Percentiles rank a stretch among this genome's conserved stretches.
These are phyloP conservation scores for Saturnispora ahearnii DNA, from an alignment of 805 yeast species.

Conservation along the genomic window DNA sequence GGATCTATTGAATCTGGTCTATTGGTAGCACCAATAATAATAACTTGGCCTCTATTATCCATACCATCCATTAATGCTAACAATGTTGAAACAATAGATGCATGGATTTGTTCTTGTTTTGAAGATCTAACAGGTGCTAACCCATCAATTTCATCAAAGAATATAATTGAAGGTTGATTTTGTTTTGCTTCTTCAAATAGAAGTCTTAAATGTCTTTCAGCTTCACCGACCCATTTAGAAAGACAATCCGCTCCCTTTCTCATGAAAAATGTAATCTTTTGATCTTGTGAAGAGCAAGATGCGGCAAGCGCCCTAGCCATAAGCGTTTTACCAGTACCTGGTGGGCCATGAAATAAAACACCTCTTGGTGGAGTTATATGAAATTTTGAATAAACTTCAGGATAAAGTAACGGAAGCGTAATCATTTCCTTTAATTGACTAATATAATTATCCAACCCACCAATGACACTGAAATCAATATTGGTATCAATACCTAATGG, in stretches of 20 bases:
- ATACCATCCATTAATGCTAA: slow-evolving; percentile 98
- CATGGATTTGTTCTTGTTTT: slow-evolving; percentile 97
- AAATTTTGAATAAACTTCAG: slow-evolving; percentile 85
- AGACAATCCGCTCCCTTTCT: slow-evolving; percentile 96
- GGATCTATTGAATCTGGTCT: slow-evolving; percentile 98
- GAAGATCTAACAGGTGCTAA: slow-evolving; percentile 96
- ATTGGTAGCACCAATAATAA: slow-evolving; percentile 96
- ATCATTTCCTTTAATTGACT: slow-evolving; percentile 96
- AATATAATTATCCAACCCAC: slow-evolving; percentile 87
- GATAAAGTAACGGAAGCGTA: slow-evolving; percentile 82
- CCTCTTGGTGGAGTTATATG: slow-evolving; percentile 95
- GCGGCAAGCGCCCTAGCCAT: slow-evolving; percentile 98
- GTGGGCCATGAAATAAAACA: slow-evolving; percentile 96
- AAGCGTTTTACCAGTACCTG: slow-evolving; percentile 96
- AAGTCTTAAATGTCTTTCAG: slow-evolving; percentile 85
- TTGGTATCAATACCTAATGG: slow-evolving; percentile 75
- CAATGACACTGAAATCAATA: slow-evolving; percentile 63
- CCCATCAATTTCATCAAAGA: slow-evolving; percentile 97
- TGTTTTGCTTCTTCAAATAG: slow-evolving; percentile 93
- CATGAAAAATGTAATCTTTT: slow-evolving; percentile 94
- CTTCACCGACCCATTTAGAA: slow-evolving; percentile 99
- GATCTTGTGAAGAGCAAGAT: slow-evolving; percentile 74
- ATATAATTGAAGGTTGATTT: slow-evolving; percentile 91
- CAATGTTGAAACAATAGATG: slow-evolving; percentile 90
- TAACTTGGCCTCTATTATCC: slow-evolving; percentile 97